Evolutionary conservation across 2,329 filamentous ascomycete species (phyloP), one percentile per base, ranked within the genome.

Genomic region (Colletotrichum costaricense): DNA sequence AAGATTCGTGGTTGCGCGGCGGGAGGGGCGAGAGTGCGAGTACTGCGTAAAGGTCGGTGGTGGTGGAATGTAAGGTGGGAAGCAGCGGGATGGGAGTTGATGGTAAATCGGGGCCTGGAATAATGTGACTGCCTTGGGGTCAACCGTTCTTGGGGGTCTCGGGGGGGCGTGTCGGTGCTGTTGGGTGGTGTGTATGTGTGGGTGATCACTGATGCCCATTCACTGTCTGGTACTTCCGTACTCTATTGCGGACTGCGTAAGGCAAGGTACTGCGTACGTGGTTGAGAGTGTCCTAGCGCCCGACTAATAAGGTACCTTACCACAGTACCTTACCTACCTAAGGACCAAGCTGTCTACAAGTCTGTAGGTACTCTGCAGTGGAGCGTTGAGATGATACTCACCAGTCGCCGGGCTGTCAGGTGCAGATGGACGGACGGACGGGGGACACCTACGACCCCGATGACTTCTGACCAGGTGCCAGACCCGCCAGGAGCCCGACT

Each of bases 111-210:
- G 72, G 67, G 58, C 60, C 67, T 59, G 64, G 67, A 59, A 63
- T 59, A 74, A 74, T 75, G 71, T 65, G 65, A 73, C 74, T 76
- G 73, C 69, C 73, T 76, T 72, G 67, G 67, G 67, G 28, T 35
- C 42, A 49, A 22, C 42, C 42, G 42, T 49, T 49, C 42, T 49
- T 49, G 42, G 42, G 42, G 42, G 42, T 30, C 19, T 33, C 26
- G 55, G 55, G 55, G 55, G 28, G 16, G 12, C 28, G 14, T 33
- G 24, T 26, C 14, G 69, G 56, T 30, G 38, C 54, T 67, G 73
- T 42, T 42, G 16, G 38, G 38, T 42, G 38, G 38, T 42, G 38
- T 14, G 38, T 38, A 5, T 19, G 38, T 42, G 38, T 42, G 16
- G 38, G 42, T 49, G 42, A 49, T 22, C 42, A 49, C 42, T 49